These are phyloP conservation scores for Trypanosoma caninum DNA, from an alignment of 208 protist genomes.

Conservation along the genomic window DNA sequence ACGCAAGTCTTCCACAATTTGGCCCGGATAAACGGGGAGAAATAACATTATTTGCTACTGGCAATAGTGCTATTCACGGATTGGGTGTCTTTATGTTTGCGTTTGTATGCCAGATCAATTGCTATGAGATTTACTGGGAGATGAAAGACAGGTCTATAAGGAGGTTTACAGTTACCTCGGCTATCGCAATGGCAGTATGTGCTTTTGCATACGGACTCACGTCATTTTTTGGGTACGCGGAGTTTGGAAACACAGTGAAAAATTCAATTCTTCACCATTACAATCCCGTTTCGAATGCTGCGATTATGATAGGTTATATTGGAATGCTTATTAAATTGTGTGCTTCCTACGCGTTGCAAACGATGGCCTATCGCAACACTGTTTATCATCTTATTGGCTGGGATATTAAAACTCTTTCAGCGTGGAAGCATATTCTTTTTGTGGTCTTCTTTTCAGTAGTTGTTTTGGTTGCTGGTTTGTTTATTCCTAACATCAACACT, in stretches of 20 bases:
- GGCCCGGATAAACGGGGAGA: slow-evolving; percentile 31
- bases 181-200: slow-evolving; percentile 40
- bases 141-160: slow-evolving; percentile 33
- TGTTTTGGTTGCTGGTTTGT: slow-evolving; percentile 26
- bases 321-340: slow-evolving; percentile 29
- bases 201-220: slow-evolving; percentile 24
- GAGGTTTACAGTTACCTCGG: slow-evolving; percentile 43
- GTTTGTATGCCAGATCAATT: slow-evolving; percentile 73
- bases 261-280: slow-evolving; percentile 33
- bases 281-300: slow-evolving; percentile 23
- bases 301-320: slow-evolving; percentile 31
- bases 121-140: slow-evolving; percentile 52
- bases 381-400: slow-evolving; percentile 50
- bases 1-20: slow-evolving; percentile 35
- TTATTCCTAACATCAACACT: slow-evolving; percentile 35
- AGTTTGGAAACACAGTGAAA: slow-evolving; percentile 25
- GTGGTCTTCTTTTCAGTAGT: slow-evolving; percentile 33
- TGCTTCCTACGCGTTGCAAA: slow-evolving; percentile 20
- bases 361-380: slow-evolving; percentile 34
- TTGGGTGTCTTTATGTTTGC: slow-evolving; percentile 76
- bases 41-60: slow-evolving; percentile 34
- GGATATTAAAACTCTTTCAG: slow-evolving; percentile 56
- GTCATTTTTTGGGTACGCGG: slow-evolving; percentile 30
- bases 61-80: slow-evolving; percentile 47
- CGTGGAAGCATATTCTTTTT: slow-evolving; percentile 67